A percentile compares a stretch with the other conserved stretches of the same genome.
These are phyloP conservation scores for Scedosporium minutisporum DNA, from an alignment of 2,329 filamentous ascomycete species.

Conservation along the genomic window DNA sequence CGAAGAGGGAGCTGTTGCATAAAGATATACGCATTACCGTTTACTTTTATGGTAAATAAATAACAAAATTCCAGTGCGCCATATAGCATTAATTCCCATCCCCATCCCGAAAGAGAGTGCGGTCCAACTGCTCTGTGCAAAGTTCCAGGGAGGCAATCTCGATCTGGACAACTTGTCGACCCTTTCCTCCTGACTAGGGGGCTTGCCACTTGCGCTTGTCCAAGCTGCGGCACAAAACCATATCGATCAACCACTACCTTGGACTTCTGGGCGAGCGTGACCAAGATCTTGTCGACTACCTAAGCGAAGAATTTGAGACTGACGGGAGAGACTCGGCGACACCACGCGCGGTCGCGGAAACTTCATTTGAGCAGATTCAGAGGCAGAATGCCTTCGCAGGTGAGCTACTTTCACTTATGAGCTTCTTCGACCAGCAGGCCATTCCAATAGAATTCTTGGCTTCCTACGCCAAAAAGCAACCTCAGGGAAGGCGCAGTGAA, in stretches of 20 bases:
- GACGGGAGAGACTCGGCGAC: slow-evolving; percentile 18
- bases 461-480: slow-evolving; percentile 6
- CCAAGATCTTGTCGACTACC: slow-evolving; percentile 11
- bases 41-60: background rate
- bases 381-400: slow-evolving; percentile 14
- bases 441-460: slow-evolving; percentile 17
- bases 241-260: slow-evolving; percentile 17
- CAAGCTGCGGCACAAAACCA: slow-evolving; percentile 24
- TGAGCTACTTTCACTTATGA: slow-evolving; percentile 21
- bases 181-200: slow-evolving; percentile 14
- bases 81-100: too few relatives aligned
- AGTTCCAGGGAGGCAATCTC: background rate
- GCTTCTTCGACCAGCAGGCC: slow-evolving; percentile 18
- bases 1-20: background rate
- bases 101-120: too few relatives aligned
- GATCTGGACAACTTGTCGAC: background rate
- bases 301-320: slow-evolving; percentile 22
- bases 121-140: background rate
- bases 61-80: too few relatives aligned
- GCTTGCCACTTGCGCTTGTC: slow-evolving; percentile 23
- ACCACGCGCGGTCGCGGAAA: slow-evolving; percentile 17
- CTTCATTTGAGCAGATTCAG: slow-evolving; percentile 24
- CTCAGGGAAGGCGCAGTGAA: background rate
- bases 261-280: slow-evolving; percentile 16
- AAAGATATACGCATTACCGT: background rate